phyloP scores from a whole-genome alignment of 768 basidiomycete genomes.

The Mrakia gelida region DNA sequence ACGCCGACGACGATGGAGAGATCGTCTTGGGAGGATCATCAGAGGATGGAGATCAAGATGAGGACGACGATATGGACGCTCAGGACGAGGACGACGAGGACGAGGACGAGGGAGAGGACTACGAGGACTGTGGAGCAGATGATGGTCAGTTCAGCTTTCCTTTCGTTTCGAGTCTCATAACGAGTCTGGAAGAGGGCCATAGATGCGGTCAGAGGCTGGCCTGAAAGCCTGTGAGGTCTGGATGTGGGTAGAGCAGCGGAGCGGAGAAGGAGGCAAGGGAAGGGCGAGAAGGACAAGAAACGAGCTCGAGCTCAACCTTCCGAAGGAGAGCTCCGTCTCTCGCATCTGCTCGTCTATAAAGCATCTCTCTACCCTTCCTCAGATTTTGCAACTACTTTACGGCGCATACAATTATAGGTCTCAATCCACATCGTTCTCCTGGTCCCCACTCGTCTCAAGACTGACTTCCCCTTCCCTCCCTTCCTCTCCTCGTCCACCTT shows the following conservation, averaged over 20 bases:
- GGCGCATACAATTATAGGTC: too few species aligned
- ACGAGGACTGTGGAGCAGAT: background rate
- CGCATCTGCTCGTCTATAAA: background rate
- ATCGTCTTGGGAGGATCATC: background rate
- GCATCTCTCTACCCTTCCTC: too few species aligned
- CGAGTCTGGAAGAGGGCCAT: too few species aligned
- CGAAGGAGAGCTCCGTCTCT: background rate
- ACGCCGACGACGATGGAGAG: slow-evolving; percentile 31
- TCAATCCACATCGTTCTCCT: background rate
- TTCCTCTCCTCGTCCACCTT: background rate
- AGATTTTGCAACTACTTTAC: too few species aligned
- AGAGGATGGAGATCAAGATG: slow-evolving; percentile 5
- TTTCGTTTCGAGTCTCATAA: background rate
- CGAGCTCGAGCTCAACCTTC: slow-evolving; percentile 48
- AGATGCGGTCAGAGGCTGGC: too few species aligned
- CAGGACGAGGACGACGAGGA: slow-evolving; percentile 61
- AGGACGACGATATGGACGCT: slow-evolving; percentile 47
- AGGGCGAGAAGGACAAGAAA: too few species aligned
- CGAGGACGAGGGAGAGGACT: slow-evolving; percentile 44
- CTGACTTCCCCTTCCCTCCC: background rate
- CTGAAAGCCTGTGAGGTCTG: too few species aligned
- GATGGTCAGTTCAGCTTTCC: slow-evolving; percentile 36
- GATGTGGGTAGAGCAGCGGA: slow-evolving; percentile 40
- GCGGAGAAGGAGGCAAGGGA: too few species aligned
- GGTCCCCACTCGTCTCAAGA: background rate